Conservation (phyloP, 106 monocot species). For the Phalaenopsis equestris region DNA sequence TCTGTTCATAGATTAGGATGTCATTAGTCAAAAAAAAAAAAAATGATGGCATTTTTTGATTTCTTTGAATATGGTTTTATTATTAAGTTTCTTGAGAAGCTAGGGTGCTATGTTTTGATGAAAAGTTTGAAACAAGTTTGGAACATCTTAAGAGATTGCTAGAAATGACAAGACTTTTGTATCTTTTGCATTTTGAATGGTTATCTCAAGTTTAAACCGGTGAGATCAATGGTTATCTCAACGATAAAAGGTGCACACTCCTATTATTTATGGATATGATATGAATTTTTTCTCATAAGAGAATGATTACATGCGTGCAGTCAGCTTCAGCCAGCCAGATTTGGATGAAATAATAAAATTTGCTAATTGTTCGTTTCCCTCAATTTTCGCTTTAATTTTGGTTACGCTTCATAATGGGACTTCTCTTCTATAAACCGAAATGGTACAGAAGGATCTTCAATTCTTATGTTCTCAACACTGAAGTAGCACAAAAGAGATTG, state of each 20-base stretch:
- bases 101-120: background rate
- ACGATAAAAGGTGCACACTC: too few relatives aligned
- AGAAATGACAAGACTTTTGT: background rate
- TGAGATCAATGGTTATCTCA: background rate
- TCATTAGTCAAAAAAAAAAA: conserved; percentile 2
- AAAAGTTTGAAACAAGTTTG: conserved; percentile 8
- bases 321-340: background rate
- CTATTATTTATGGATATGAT: background rate
- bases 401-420: too few relatives aligned
- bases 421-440: too few relatives aligned
- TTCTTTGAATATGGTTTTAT: conserved; percentile 2
- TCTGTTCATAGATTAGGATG: conserved; percentile 1
- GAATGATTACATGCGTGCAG: background rate
- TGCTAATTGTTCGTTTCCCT: too few relatives aligned
- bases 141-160: background rate
- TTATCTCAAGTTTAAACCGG: background rate
- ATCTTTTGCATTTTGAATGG: background rate
- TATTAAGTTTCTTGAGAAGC: background rate
- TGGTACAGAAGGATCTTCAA: too few relatives aligned
- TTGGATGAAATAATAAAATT: background rate
- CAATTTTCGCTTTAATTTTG: too few relatives aligned
- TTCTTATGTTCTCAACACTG: too few relatives aligned
- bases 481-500: too few relatives aligned
- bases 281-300: background rate
- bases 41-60: background rate